phyloP scores from a whole-genome alignment of 176 grass and related monocot genomes.

The Eremochloa ophiuroides region DNA sequence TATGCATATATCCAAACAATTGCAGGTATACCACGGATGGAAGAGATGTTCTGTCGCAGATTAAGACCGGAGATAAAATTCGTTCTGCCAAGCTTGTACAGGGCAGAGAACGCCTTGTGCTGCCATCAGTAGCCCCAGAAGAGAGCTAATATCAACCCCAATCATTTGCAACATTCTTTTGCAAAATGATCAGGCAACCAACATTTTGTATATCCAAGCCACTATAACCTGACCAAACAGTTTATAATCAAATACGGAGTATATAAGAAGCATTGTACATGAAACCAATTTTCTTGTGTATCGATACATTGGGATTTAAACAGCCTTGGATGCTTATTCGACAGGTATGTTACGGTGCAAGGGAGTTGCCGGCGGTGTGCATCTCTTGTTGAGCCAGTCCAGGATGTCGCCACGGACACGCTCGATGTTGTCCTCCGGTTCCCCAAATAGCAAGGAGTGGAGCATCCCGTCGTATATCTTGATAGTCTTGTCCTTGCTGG shows the following conservation, averaged over 20 bases:
- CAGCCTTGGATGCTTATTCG: background rate
- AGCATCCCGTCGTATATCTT: slow-evolving; percentile 94
- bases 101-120: slow-evolving; percentile 73
- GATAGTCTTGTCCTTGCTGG: slow-evolving; percentile 85
- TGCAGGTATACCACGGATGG: slow-evolving; percentile 74
- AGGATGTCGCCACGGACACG: slow-evolving; percentile 73
- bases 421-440: slow-evolving; percentile 71
- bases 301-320: background rate
- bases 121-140: slow-evolving; percentile 35
- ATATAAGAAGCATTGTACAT: slow-evolving; percentile 28
- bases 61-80: slow-evolving; percentile 88
- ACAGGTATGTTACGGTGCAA: slow-evolving; percentile 6
- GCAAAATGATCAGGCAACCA: slow-evolving; percentile 15
- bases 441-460: slow-evolving; percentile 84
- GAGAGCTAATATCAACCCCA: slow-evolving; percentile 52
- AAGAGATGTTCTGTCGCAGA: slow-evolving; percentile 77
- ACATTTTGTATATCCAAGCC: slow-evolving; percentile 36
- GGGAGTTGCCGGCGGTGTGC: slow-evolving; percentile 20
- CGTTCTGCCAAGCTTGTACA: slow-evolving; percentile 74
- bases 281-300: slow-evolving; percentile 1
- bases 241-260: background rate
- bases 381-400: slow-evolving; percentile 66
- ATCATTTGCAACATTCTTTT: slow-evolving; percentile 35
- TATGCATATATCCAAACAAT: slow-evolving; percentile 3
- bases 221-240: slow-evolving; percentile 23